Conservation (phyloP, 73 alveolate species). For the Symbiodinium pilosum region DNA sequence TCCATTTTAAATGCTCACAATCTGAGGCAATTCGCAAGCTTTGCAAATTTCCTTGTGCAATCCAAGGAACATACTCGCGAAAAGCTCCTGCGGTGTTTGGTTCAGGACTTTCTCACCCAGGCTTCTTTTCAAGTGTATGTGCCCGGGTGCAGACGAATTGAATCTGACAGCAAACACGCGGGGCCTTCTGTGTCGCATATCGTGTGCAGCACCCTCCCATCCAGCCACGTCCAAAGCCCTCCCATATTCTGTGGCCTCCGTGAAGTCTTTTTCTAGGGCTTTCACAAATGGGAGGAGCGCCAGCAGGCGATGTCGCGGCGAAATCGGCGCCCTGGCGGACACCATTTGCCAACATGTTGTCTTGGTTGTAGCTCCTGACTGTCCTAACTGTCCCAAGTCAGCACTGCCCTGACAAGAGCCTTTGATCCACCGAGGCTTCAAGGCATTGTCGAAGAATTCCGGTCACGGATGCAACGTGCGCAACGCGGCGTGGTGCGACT, state of each 20-base stretch:
- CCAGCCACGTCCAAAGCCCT: too few species aligned
- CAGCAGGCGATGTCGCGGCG: background rate
- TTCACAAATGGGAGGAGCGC: background rate
- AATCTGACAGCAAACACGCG: too few species aligned
- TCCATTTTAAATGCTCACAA: too few species aligned
- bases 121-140: too few species aligned
- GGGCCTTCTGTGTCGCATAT: too few species aligned
- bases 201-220: too few species aligned
- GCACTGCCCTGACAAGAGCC: too few species aligned
- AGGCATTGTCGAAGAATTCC: conserved; percentile 54
- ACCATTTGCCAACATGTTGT: background rate
- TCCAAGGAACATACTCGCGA: background rate
- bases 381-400: background rate
- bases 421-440: background rate
- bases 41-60: too few species aligned
- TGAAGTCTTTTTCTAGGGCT: too few species aligned
- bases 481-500: conserved; percentile 71
- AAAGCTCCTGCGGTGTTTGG: background rate
- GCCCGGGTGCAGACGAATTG: too few species aligned
- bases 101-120: background rate
- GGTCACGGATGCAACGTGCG: conserved; percentile 28
- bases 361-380: background rate
- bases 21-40: too few species aligned
- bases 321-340: background rate
- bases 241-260: too few species aligned